phyloP scores from a whole-genome alignment of 169 alveolate genomes.

The Plasmodium cynomolgi region DNA sequence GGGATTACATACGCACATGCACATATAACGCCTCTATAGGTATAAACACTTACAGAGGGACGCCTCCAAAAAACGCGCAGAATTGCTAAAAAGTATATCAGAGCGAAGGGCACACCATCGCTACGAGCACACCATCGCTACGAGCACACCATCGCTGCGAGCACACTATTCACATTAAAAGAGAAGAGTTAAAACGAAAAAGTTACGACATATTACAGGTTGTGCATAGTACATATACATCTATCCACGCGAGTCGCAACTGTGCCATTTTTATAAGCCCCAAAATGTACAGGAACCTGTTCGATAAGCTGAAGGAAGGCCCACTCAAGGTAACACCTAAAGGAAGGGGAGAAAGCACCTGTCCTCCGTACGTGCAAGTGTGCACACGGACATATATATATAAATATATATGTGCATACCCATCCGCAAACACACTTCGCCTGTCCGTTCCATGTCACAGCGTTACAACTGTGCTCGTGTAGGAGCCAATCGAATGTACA shows the following conservation, averaged over 20 bases:
- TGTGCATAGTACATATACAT: background rate
- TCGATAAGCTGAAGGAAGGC: slow-evolving; percentile 64
- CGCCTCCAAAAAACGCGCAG: background rate
- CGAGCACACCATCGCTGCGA: background rate
- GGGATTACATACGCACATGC: background rate
- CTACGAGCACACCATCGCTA: background rate
- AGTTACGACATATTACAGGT: background rate
- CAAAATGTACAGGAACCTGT: slow-evolving; percentile 47
- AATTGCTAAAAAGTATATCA: background rate
- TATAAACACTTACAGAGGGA: background rate
- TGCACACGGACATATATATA: background rate
- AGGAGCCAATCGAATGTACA: background rate
- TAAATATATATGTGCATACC: background rate
- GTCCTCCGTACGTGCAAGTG: background rate
- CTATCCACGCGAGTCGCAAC: background rate
- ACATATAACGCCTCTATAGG: background rate
- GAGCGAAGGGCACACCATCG: background rate
- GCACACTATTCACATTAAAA: background rate
- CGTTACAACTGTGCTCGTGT: background rate
- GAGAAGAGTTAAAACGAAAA: background rate
- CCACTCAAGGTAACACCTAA: slow-evolving; percentile 58
- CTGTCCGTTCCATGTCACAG: background rate
- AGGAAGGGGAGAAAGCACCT: background rate
- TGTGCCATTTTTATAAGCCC: background rate
- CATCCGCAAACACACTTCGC: background rate